Evolutionary conservation across 768 basidiomycete species (phyloP).

Genomic region (Amanita polypyramis): DNA sequence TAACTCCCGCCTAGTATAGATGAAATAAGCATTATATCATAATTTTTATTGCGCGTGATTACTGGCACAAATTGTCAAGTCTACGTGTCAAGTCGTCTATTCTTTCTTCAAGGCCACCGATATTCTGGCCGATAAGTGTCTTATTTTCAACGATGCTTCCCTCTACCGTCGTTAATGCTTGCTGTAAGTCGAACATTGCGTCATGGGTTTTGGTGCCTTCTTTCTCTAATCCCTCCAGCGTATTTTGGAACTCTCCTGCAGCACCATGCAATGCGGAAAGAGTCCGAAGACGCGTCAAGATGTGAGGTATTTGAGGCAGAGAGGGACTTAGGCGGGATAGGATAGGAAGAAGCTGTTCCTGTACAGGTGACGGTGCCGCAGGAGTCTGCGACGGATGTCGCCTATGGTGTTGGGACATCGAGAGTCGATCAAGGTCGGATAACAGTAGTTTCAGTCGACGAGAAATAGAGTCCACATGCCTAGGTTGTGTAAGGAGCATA

Average conservation of each 20-base stretch:
- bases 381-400: conserved; percentile 33
- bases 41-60: not conserved
- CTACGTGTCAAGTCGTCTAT: conserved; percentile 30
- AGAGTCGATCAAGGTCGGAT: conserved; percentile 83
- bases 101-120: conserved; percentile 52
- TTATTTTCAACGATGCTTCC: conserved; percentile 68
- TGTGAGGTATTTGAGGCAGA: conserved; percentile 79
- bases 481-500: conserved; percentile 83
- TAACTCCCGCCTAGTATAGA: too few relatives aligned
- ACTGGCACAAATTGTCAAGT: conserved; percentile 28
- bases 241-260: conserved; percentile 66
- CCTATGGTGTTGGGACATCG: conserved; percentile 39
- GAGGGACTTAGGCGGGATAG: conserved; percentile 62
- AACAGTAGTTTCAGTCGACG: conserved; percentile 86
- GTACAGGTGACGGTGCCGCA: conserved; percentile 19
- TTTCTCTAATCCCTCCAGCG: conserved; percentile 55
- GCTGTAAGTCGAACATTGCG: conserved; percentile 54
- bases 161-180: conserved; percentile 65
- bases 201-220: conserved; percentile 59
- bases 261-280: conserved; percentile 74
- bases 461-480: conserved; percentile 92
- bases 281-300: conserved; percentile 81
- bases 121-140: conserved; percentile 60
- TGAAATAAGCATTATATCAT: too few relatives aligned
- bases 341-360: conserved; percentile 58